Base-by-base conservation (phyloP, 345 rosid genomes). In the Turritis glabra region DNA sequence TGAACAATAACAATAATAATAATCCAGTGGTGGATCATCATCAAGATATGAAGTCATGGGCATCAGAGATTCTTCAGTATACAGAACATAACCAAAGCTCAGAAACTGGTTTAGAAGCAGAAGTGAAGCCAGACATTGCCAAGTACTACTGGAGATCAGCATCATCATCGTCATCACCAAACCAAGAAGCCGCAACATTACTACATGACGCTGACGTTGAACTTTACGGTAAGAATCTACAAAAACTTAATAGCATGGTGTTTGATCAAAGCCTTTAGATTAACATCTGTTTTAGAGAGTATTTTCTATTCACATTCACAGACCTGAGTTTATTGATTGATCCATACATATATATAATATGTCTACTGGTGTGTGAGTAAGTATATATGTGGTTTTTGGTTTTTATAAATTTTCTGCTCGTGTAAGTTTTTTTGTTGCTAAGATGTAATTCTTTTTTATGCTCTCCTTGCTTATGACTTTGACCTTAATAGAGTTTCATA, bases 71-170 rank as follows among this genome's bases (percentile, higher is more conserved):
- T 50, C 77, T 72, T 58, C 77, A 65, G 3, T 77, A 77, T 67
- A 56, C 76, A 55, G 72, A 65, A 23, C 66, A 33, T 4, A 64
- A 55, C 73, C 78, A 58, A 75, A 75, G 61, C 53, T 33, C 67
- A 33, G 76, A 77, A 29, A 57, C 54, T 64, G 61, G 67, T 26
- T 65, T 77, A 40, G 68, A 71, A 64, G 50, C 77, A 64, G 77
- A 77, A 59, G 80, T 77, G 64, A 77, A 77, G 68, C 80, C 80
- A 66, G 80, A 72, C 43, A 65, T 72, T 40, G 37, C 67, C 41
- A 77, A 66, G 19, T 71, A 58, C 56, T 58, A 65, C 51, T 77
- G 80, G 80, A 72, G 57, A 77, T 57, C 75, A 61, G 37, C 62
- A 51, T 67, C 69, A 40, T 67, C 69, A 5, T 57, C 44, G 7